Conservation (phyloP, 805 yeast genomes). For the Sugiyamaella chiloensis region DNA sequence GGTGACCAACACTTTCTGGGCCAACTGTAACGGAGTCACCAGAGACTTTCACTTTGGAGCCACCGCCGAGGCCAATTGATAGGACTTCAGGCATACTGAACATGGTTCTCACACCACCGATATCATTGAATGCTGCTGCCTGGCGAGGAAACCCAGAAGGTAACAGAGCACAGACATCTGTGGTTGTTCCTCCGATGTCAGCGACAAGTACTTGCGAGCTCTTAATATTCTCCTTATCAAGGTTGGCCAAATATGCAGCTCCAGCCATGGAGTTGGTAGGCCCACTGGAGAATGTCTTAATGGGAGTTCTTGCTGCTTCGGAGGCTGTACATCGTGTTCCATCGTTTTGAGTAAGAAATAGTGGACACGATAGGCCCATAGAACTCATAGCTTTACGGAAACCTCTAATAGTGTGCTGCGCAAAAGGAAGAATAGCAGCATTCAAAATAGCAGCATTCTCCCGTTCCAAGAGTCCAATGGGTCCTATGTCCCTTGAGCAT, state of each 20-base stretch:
- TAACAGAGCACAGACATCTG: conserved; percentile 44
- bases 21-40: conserved; percentile 30
- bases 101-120: conserved; percentile 37
- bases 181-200: conserved; percentile 51
- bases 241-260: conserved; percentile 34
- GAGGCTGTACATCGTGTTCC: conserved; percentile 42
- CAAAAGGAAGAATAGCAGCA: conserved; percentile 36
- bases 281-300: conserved; percentile 46
- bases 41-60: conserved; percentile 34
- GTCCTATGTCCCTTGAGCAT: conserved; percentile 40
- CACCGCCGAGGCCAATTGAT: conserved; percentile 49
- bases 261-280: conserved; percentile 32
- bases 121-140: conserved; percentile 38
- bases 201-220: conserved; percentile 17
- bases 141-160: conserved; percentile 48
- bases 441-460: conserved; percentile 47
- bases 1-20: conserved; percentile 47
- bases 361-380: conserved; percentile 38
- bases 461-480: conserved; percentile 43
- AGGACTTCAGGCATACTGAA: conserved; percentile 48
- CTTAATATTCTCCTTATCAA: conserved; percentile 19
- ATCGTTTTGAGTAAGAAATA: conserved; percentile 45
- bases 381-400: conserved; percentile 37
- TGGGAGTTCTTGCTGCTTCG: conserved; percentile 41
- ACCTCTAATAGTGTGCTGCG: conserved; percentile 39